Percentiles rank a stretch among this genome's conserved stretches.
Evolutionary conservation across 2,329 filamentous ascomycete genomes (phyloP).

Genomic region (Cercospora sp.): DNA sequence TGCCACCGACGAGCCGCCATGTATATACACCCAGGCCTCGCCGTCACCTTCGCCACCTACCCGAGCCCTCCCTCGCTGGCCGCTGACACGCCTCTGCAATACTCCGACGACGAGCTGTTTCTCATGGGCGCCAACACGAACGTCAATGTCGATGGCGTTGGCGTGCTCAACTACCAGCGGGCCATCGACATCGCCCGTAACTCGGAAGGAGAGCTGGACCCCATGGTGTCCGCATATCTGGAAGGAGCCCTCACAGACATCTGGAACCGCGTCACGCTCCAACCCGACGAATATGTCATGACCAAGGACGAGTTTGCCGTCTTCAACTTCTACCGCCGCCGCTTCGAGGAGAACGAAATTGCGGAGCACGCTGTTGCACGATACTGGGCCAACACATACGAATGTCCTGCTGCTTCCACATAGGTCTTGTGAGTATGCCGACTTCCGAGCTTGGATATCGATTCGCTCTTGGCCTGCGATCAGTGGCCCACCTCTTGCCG

Average conservation of each 20-base stretch:
- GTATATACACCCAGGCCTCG: conserved; percentile 24
- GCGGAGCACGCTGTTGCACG: conserved; percentile 56
- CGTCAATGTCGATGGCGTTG: conserved; percentile 39
- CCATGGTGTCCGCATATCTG: conserved; percentile 63
- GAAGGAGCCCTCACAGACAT: conserved; percentile 63
- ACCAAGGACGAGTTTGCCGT: conserved; percentile 76
- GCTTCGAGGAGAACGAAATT: conserved; percentile 57
- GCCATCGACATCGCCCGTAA: conserved; percentile 77
- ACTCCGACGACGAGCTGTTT: conserved; percentile 24
- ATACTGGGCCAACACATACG: conserved; percentile 54
- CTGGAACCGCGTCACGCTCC: conserved; percentile 65
- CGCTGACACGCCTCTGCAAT: conserved; percentile 20
- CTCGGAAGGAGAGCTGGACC: conserved; percentile 66
- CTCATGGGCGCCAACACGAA: conserved; percentile 47
- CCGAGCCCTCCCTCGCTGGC: conserved; percentile 33
- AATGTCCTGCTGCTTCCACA: conserved; percentile 15
- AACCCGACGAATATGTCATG: conserved; percentile 72
- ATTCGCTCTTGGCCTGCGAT: not conserved
- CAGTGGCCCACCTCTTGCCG: conserved; percentile 5
- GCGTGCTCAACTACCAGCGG: conserved; percentile 57
- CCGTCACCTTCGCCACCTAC: conserved; percentile 28
- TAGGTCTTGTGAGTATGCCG: conserved; percentile 13
- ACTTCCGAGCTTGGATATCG: conserved; percentile 11
- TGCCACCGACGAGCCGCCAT: conserved; percentile 18
- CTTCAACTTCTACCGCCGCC: conserved; percentile 78